Base-by-base conservation (phyloP, 1,284 basidiomycete genomes). In the Ceratobasidium papillatum region DNA sequence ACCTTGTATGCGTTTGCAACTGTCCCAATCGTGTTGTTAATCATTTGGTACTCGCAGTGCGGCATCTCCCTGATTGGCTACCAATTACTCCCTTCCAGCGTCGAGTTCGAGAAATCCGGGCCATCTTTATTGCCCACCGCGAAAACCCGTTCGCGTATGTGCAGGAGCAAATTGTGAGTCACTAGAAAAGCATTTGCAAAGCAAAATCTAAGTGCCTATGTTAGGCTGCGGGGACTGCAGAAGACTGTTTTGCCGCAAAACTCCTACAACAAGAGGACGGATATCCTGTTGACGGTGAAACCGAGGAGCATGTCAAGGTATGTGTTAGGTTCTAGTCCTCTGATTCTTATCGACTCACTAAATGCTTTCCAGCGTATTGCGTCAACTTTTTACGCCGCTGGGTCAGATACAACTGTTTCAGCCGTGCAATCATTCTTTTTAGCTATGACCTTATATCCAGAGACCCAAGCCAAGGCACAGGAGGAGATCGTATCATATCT, bases 401-500 rank as follows among this genome's bases (percentile, higher is more conserved):
- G 34, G 77, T 75, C 75, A 11, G 75, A 76, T 38, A 76, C 75
- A 49, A 66, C 49, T 32, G 14, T 25, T 8, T 4, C 49, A 17
- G 22, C 8, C 17, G 22, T 51, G 1, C 49, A 51, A 22, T 51
- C 49, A 9, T 51, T 51, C 22, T 51, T 51, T 19, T 75, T 78
- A 4, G 77, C 78, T 1, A 78, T 79, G 77, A 58, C 76, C 5
- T 65, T 79, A 8, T 76, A 77, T 68, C 66, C 74, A 71, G 79
- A 79, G 27, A 77, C 78, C 4, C 76, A 79, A 52, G 65, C 74
- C 54, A 78, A 78, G 51, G 79, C 78, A 0, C 79, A 80, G 61
- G 77, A 76, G 25, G 80, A 81, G 63, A 76, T 81, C 30, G 79
- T 8, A 1, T 8, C 22, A 2, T 51, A 22, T 25, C 17, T 51